Evolutionary conservation across 805 yeast genomes (phyloP).

Genomic region (Schizosaccharomyces osmophilus): DNA sequence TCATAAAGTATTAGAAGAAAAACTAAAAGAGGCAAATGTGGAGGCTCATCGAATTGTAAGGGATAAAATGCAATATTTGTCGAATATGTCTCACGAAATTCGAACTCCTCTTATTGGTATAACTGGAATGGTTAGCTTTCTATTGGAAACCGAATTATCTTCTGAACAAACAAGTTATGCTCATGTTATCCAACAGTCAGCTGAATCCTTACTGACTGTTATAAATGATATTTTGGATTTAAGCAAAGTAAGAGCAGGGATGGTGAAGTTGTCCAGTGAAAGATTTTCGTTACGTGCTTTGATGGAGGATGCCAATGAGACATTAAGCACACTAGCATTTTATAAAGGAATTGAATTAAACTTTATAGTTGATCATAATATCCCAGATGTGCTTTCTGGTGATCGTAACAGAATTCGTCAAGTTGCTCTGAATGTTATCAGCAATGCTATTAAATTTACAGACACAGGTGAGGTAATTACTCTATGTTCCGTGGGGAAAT

Average conservation of each 20-base stretch:
- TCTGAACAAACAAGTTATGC: conserved; percentile 16
- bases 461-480: conserved; percentile 14
- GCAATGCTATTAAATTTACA: conserved; percentile 17
- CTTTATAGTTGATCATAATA: conserved; percentile 12
- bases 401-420: conserved; percentile 16
- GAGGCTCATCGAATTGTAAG: conserved; percentile 16
- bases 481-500: conserved; percentile 9
- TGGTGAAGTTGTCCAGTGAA: conserved; percentile 12
- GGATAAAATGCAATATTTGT: conserved; percentile 16
- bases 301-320: conserved; percentile 15
- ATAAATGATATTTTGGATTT: conserved; percentile 16
- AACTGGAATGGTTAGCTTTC: conserved; percentile 16
- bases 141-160: conserved; percentile 13
- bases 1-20: conserved; percentile 14
- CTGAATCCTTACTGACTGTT: conserved; percentile 15
- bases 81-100: conserved; percentile 17
- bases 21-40: conserved; percentile 14
- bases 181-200: conserved; percentile 14
- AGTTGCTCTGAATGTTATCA: conserved; percentile 14
- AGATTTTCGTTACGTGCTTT: conserved; percentile 15
- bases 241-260: conserved; percentile 17
- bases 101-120: conserved; percentile 17
- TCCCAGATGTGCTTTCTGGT: conserved; percentile 14
- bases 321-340: conserved; percentile 14
- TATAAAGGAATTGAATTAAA: conserved; percentile 14